Percentiles rank a stretch among this genome's conserved stretches.
Conservation (phyloP, 2,329 filamentous ascomycete species). For the Coniochaeta prunicola region DNA sequence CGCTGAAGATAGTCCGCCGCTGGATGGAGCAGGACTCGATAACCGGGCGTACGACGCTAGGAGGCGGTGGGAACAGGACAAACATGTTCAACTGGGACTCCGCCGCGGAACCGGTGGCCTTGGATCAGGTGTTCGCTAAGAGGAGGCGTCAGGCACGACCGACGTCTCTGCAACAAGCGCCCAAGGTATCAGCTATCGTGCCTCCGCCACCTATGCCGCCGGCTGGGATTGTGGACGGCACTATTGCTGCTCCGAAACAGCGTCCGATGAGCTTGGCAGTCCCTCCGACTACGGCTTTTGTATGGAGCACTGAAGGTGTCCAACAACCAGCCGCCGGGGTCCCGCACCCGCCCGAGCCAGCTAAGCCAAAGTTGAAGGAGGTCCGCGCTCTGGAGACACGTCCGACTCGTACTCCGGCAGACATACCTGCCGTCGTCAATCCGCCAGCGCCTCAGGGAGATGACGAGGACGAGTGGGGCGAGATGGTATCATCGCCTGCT, state of each 20-base stretch:
- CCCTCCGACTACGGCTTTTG: conserved; percentile 12
- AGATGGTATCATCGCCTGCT: conserved; percentile 43
- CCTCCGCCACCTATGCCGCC: conserved; percentile 1
- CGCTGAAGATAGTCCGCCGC: conserved; percentile 50
- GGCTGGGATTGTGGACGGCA: background rate
- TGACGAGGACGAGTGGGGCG: conserved; percentile 51
- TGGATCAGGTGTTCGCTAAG: conserved; percentile 36
- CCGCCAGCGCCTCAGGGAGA: conserved; percentile 13
- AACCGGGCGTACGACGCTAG: conserved; percentile 39
- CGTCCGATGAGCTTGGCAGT: conserved; percentile 9
- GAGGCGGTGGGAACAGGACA: conserved; percentile 33
- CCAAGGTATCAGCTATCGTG: background rate
- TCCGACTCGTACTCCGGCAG: background rate
- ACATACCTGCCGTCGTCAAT: background rate
- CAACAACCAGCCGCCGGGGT: background rate
- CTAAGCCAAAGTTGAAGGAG: background rate
- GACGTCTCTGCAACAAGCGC: conserved; percentile 14
- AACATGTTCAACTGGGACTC: conserved; percentile 57
- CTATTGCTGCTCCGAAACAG: conserved; percentile 3
- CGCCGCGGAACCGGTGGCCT: conserved; percentile 39
- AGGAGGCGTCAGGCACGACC: conserved; percentile 19
- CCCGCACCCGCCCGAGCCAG: background rate
- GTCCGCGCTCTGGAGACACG: background rate
- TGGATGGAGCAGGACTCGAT: conserved; percentile 62
- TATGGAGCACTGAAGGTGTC: conserved; percentile 13